Evolutionary conservation across 1,284 basidiomycete genomes (phyloP), one percentile per base, ranked within the genome.

Genomic region (Coniferiporia sulphurascens): DNA sequence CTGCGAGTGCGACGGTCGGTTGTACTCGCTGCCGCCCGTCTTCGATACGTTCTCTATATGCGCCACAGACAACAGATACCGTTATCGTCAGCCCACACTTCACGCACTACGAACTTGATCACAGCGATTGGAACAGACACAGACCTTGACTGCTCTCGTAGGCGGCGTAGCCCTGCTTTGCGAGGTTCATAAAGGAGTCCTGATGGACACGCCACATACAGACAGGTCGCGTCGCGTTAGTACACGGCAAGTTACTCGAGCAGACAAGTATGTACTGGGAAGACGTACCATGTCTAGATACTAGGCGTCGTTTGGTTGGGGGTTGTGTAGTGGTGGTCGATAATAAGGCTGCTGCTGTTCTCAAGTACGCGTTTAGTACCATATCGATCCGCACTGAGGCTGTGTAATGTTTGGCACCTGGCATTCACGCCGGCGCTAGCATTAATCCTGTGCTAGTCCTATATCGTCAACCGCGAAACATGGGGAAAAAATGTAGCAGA

Each of bases 141-240:
- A 12, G 32, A 50, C 55, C 63, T 55, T 67, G 64, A 49, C 75
- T 77, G 15, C 75, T 66, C 62, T 72, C 69, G 72, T 87, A 84
- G 65, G 82, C 75, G 45, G 78, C 67, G 64, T 74, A 71, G 65
- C 85, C 83, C 69, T 89, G 69, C 72, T 89, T 86, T 12, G 86
- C 88, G 64, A 91, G 69, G 63, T 81, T 82, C 43, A 89, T 76
- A 63, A 90, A 79, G 59, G 68, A 76, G 59, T 89, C 85, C 88
- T 87, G 49, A 44, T 41, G 22, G 12, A 15, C 38, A n/a, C 15
- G 44, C n/a, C 44, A 12, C 15, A 45, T 45, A 45, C 44, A 45
- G 17, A 6, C 5, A 45, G 15, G n/a, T 45, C 8, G 17, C n/a
- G 15, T 45, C 17, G 7, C 8, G 44, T n/a, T 6, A 15, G 6